Conservation (phyloP, 2,329 filamentous ascomycete species). For the Fusarium longipes region DNA sequence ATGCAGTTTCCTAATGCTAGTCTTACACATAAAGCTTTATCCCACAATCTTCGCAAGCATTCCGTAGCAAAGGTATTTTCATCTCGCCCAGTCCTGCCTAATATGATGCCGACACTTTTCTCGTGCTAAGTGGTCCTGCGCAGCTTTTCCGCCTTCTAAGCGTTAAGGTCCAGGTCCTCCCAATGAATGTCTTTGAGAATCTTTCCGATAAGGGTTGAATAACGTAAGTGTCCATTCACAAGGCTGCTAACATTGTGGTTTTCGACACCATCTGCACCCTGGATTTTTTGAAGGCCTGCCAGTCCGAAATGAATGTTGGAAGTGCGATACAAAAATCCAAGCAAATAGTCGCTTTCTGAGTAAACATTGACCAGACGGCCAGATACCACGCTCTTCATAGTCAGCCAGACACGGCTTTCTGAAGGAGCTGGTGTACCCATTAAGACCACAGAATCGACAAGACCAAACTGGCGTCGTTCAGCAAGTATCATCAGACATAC, state of each 20-base stretch:
- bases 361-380: constrained; percentile 92
- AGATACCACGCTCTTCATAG: constrained; percentile 80
- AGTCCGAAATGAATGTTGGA: constrained; percentile 85
- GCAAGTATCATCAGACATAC: constrained; percentile 83
- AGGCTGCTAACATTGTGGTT: constrained; percentile 75
- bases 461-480: constrained; percentile 82
- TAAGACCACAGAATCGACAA: constrained; percentile 86
- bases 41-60: constrained; percentile 6
- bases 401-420: constrained; percentile 77
- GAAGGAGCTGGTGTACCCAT: constrained; percentile 86
- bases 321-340: constrained; percentile 87
- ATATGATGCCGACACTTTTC: constrained; percentile 32
- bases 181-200: constrained; percentile 76
- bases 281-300: constrained; percentile 81
- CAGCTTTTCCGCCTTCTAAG: constrained; percentile 44
- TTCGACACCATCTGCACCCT: constrained; percentile 73
- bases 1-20: constrained; percentile 33
- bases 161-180: constrained; percentile 68
- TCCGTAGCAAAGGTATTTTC: constrained; percentile 16
- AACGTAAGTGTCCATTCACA: constrained; percentile 76
- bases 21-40: constrained; percentile 35
- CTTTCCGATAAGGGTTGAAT: constrained; percentile 73
- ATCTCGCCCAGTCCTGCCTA: constrained; percentile 18
- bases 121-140: constrained; percentile 37
- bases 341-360: constrained; percentile 86